Conservation (phyloP, 371 early-diverging fungal genomes). For the Mortierella sp. region DNA sequence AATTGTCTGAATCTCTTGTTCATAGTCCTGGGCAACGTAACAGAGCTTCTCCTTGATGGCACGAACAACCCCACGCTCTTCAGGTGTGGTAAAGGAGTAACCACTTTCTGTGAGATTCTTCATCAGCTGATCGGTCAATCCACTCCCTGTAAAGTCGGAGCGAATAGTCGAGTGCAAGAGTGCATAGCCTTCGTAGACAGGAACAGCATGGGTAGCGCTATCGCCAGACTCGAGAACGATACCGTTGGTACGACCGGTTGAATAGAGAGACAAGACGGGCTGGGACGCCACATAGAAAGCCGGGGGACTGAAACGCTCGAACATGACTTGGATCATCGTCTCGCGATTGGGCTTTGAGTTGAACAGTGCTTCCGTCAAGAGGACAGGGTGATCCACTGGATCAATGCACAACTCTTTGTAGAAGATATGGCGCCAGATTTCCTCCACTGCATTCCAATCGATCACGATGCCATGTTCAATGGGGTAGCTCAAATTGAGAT, state of each 20-base stretch:
- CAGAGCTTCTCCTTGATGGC: constrained; percentile 96
- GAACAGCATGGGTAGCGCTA: constrained; percentile 94
- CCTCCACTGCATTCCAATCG: constrained; percentile 97
- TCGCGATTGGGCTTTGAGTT: constrained; percentile 93
- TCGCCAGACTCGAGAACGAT: constrained; percentile 96
- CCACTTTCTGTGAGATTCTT: constrained; percentile 87
- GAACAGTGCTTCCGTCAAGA: constrained; percentile 96
- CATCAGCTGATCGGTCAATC: constrained; percentile 90
- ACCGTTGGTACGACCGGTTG: constrained; percentile 97
- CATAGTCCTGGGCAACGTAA: constrained; percentile 86
- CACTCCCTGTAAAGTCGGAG: constrained; percentile 92
- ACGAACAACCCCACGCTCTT: constrained; percentile 92
- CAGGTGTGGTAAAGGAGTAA: constrained; percentile 85
- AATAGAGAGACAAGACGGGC: constrained; percentile 90
- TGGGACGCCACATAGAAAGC: constrained; percentile 94
- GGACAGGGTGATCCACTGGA: constrained; percentile 96
- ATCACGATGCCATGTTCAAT: constrained; percentile 93
- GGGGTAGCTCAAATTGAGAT: constrained; percentile 91
- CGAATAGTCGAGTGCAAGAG: constrained; percentile 90
- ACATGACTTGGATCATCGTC: constrained; percentile 91
- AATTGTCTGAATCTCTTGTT: constrained; percentile 86
- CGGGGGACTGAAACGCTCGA: constrained; percentile 98
- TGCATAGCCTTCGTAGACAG: constrained; percentile 95
- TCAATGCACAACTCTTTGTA: constrained; percentile 91
- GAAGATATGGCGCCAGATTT: constrained; percentile 95